phyloP scores from a whole-genome alignment of 805 yeast genomes.

The Nakazawaea laoshanensis region DNA sequence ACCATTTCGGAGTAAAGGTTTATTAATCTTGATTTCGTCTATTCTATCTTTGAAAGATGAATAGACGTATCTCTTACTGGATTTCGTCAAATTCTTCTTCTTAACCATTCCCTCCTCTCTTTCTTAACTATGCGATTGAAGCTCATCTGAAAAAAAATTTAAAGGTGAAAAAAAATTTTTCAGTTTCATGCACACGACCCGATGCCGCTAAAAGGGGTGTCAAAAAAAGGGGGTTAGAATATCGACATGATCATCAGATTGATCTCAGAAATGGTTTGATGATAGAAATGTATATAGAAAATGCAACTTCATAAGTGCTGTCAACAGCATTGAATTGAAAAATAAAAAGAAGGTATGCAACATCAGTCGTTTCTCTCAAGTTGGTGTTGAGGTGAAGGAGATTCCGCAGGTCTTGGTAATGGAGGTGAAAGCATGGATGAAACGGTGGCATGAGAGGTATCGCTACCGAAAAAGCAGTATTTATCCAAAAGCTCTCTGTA shows the following conservation, averaged over 20 bases:
- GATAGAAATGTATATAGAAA: too few relatives aligned
- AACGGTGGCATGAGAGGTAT: neutral
- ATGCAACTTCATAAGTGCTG: too few relatives aligned
- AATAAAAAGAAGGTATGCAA: too few relatives aligned
- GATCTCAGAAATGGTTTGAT: too few relatives aligned
- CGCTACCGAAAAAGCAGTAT: conserved; percentile 43
- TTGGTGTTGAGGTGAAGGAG: too few relatives aligned
- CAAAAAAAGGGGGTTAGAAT: too few relatives aligned
- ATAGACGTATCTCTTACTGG: conserved; percentile 52
- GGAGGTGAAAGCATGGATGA: too few relatives aligned
- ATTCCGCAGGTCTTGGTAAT: too few relatives aligned
- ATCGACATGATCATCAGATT: too few relatives aligned
- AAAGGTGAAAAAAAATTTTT: conserved; percentile 2
- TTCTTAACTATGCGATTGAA: neutral
- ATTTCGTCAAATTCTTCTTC: conserved; percentile 39
- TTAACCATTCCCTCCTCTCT: conserved; percentile 17
- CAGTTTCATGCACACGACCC: conserved; percentile 8
- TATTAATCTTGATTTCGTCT: conserved; percentile 72
- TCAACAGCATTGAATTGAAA: too few relatives aligned
- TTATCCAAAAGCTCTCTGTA: conserved; percentile 50
- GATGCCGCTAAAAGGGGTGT: neutral
- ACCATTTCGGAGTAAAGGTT: conserved; percentile 46
- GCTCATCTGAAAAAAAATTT: conserved; percentile 7
- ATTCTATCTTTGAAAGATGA: conserved; percentile 78
- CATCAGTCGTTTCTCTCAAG: too few relatives aligned